Evolutionary conservation across 257 asterid species (phyloP), one percentile per base, ranked within the genome.

Genomic region (Leptodermis oblonga): DNA sequence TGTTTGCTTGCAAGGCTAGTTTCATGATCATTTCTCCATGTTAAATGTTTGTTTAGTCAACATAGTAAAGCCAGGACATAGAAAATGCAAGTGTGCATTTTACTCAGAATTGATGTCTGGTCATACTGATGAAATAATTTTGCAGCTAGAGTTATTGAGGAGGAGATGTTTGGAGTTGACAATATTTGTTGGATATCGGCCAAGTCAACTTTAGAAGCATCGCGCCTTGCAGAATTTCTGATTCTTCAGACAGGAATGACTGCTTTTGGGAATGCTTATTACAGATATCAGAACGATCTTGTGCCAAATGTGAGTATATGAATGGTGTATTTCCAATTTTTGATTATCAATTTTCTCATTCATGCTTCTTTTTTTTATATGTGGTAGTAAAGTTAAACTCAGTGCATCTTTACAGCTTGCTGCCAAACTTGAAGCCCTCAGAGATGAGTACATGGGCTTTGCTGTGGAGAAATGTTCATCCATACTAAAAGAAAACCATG

Each of bases 121-220:
- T 67, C 73, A 48, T 37, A 62, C 77, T 82, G 71, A 78, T 56
- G 67, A 39, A 65, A 71, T 64, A 69, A 73, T 63, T 78, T 61
- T 87, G 76, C 81, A 93, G 99, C 99, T 74, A 88, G 99, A 80
- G 96, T 90, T 82, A 89, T 93, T 78, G 99, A 93, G 82, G 99
- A 88, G 74, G 97, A 90, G 83, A 73, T 90, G 80, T 93, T 90
- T 85, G 99, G 99, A 79, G 84, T 86, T 70, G 96, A 88, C 76
- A 90, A 86, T 80, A 73, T 92, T 28, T 88, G 92, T 82, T 92
- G 98, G 98, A 88, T 92, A 71, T 92, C 98, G 62, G 87, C 97
- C 59, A 92, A 90, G 79, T 82, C 98, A 68, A 90, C 92, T 58
- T 70, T 88, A 75, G 93, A 87, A 82, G 95, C 98, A 77, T 88